phyloP scores from a whole-genome alignment of 2,329 filamentous ascomycete species.

The Colletotrichum cereale region DNA sequence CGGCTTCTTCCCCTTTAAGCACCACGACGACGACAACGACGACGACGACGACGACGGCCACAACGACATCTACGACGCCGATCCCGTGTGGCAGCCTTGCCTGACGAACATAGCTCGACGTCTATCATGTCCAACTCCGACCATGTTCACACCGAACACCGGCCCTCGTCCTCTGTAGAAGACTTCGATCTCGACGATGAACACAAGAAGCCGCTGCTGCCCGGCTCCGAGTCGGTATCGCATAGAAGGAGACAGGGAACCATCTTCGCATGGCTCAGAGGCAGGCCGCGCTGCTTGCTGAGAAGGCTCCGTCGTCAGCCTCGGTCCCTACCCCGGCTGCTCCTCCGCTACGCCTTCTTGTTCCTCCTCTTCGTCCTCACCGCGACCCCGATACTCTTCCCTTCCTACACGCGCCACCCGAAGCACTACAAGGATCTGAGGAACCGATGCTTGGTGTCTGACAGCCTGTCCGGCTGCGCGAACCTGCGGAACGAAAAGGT shows the following conservation, averaged over 20 bases:
- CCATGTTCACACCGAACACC: neutral
- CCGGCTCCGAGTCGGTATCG: neutral
- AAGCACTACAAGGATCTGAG: slow-evolving; percentile 53
- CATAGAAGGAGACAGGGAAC: slow-evolving; percentile 15
- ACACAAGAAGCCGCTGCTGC: slow-evolving; percentile 31
- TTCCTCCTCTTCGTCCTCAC: slow-evolving; percentile 49
- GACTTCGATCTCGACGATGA: slow-evolving; percentile 28
- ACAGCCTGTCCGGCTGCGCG: slow-evolving; percentile 50
- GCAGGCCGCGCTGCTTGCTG: slow-evolving; percentile 26
- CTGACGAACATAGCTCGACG: neutral
- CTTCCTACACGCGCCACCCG: slow-evolving; percentile 57
- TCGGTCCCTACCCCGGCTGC: slow-evolving; percentile 22
- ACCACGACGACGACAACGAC: neutral
- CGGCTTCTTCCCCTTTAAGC: neutral
- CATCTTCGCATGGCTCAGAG: slow-evolving; percentile 27
- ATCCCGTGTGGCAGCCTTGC: neutral
- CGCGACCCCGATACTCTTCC: slow-evolving; percentile 53
- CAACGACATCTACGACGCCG: neutral
- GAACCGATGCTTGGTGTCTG: slow-evolving; percentile 47
- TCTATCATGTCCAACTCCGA: slow-evolving; percentile 18
- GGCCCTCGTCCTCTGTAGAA: slow-evolving; percentile 23
- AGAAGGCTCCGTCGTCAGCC: slow-evolving; percentile 38
- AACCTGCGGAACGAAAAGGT: slow-evolving; percentile 69
- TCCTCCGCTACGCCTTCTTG: slow-evolving; percentile 45
- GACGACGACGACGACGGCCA: neutral